A percentile compares a stretch with the other conserved stretches of the same genome.
Conservation (phyloP, 306 rosid genomes). For the Medicago arabica region DNA sequence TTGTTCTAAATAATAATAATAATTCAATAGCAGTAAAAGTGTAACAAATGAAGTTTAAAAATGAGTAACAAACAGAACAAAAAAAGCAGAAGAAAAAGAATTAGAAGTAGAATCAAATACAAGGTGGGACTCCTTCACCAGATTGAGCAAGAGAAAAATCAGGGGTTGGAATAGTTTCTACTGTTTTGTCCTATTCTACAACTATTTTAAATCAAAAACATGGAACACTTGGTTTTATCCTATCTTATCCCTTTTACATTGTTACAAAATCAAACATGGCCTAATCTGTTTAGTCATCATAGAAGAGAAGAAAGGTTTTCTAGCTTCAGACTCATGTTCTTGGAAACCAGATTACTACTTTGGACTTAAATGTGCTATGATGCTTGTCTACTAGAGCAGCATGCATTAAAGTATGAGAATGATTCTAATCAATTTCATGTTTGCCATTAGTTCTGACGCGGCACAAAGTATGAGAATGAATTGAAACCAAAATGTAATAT, state of each 20-base stretch:
- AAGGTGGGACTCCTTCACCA: too few species aligned
- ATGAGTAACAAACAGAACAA: too few species aligned
- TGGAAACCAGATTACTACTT: slow-evolving; percentile 18
- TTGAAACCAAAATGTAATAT: slow-evolving; percentile 25
- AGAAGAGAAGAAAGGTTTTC: slow-evolving; percentile 13
- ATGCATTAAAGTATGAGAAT: not conserved
- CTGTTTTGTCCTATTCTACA: not conserved
- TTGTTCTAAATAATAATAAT: too few species aligned
- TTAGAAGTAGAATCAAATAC: too few species aligned
- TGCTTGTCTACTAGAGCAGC: not conserved
- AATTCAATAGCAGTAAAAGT: too few species aligned
- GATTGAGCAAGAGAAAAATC: too few species aligned
- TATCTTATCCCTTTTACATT: not conserved
- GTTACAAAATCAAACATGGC: not conserved
- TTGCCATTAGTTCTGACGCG: not conserved
- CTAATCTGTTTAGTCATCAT: not conserved
- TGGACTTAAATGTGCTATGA: not conserved
- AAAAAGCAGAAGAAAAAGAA: too few species aligned
- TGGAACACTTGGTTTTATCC: not conserved
- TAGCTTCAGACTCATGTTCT: slow-evolving; percentile 10
- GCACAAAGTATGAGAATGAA: not conserved
- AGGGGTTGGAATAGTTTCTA: not conserved
- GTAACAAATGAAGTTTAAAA: too few species aligned
- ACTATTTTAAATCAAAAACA: not conserved
- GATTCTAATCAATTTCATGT: slow-evolving; percentile 1